These are phyloP conservation scores for Sporisorium graminicola DNA, from an alignment of 1,284 basidiomycete species.

Conservation along the genomic window DNA sequence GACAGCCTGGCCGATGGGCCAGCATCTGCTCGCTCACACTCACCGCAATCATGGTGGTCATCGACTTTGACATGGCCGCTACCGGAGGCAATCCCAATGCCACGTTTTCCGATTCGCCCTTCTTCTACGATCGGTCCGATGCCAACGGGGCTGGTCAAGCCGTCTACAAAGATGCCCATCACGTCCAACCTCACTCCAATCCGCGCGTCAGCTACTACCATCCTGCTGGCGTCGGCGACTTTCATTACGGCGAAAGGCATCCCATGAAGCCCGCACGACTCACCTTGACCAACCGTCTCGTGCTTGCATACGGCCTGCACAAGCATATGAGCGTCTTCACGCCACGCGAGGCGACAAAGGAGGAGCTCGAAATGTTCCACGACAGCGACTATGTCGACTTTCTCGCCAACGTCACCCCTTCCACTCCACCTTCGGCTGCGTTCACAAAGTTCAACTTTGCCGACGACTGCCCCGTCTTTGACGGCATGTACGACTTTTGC, in stretches of 20 bases:
- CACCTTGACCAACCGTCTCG: slow-evolving; percentile 93
- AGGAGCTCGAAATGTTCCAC: slow-evolving; percentile 91
- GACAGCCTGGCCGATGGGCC: slow-evolving; percentile 3
- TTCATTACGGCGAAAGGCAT: slow-evolving; percentile 85
- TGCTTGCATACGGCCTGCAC: slow-evolving; percentile 95
- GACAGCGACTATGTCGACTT: slow-evolving; percentile 95
- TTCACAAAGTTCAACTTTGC: slow-evolving; percentile 69
- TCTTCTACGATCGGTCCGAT: slow-evolving; percentile 63
- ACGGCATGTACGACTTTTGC: slow-evolving; percentile 70
- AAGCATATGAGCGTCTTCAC: slow-evolving; percentile 95
- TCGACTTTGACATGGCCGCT: slow-evolving; percentile 60
- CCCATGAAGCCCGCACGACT: slow-evolving; percentile 98
- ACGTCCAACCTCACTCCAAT: slow-evolving; percentile 64
- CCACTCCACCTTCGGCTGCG: slow-evolving; percentile 59
- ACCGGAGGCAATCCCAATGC: slow-evolving; percentile 40
- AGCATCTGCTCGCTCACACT: neutral
- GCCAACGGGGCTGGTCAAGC: slow-evolving; percentile 50
- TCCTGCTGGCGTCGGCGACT: slow-evolving; percentile 91
- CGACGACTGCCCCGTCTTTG: slow-evolving; percentile 69
- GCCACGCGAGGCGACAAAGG: slow-evolving; percentile 86
- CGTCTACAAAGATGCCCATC: slow-evolving; percentile 46
- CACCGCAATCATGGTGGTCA: slow-evolving; percentile 57
- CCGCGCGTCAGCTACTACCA: slow-evolving; percentile 94
- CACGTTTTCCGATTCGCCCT: slow-evolving; percentile 65
- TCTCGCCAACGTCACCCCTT: slow-evolving; percentile 75